phyloP scores from a whole-genome alignment of 1,284 basidiomycete genomes.

The Naganishia sp. region DNA sequence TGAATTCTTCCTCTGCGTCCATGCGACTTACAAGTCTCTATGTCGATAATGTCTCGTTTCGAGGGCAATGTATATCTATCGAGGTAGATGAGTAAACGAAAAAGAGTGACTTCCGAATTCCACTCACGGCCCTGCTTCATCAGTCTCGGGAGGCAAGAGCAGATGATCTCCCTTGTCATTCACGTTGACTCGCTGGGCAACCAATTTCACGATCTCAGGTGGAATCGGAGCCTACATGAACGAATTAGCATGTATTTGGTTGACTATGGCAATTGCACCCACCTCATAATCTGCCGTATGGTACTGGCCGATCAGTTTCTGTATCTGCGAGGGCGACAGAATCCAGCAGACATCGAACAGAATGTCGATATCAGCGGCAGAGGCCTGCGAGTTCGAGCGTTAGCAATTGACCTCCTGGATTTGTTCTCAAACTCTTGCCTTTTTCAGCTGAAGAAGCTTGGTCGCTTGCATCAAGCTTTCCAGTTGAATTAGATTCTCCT shows the following conservation, averaged over 20 bases:
- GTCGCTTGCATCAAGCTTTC: constrained; percentile 99
- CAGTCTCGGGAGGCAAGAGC: constrained; percentile 87
- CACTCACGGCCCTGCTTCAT: constrained; percentile 80
- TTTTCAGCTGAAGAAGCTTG: constrained; percentile 96
- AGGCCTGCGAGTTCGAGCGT: constrained; percentile 61
- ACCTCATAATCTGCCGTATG: constrained; percentile 98
- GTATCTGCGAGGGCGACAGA: constrained; percentile 98
- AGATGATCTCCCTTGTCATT: constrained; percentile 95
- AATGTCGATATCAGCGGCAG: constrained; percentile 92
- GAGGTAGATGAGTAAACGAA: neutral
- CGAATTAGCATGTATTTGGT: neutral
- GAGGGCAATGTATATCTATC: constrained; percentile 48
- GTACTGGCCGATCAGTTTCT: constrained; percentile 97
- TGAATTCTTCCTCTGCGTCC: too few relatives aligned
- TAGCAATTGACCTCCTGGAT: too few relatives aligned
- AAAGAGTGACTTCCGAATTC: neutral
- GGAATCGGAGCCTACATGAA: constrained; percentile 80
- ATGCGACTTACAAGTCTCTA: constrained; percentile 52
- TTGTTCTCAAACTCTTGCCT: constrained; percentile 60
- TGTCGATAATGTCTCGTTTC: constrained; percentile 49
- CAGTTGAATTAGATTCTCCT: constrained; percentile 93
- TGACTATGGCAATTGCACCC: constrained; percentile 34
- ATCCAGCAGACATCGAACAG: constrained; percentile 99
- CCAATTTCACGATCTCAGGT: constrained; percentile 92
- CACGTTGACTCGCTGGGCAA: constrained; percentile 87